A percentile compares a stretch with the other conserved stretches of the same genome.
Evolutionary conservation across 371 early-diverging fungal species (phyloP).

Genomic region (Circinella minor): DNA sequence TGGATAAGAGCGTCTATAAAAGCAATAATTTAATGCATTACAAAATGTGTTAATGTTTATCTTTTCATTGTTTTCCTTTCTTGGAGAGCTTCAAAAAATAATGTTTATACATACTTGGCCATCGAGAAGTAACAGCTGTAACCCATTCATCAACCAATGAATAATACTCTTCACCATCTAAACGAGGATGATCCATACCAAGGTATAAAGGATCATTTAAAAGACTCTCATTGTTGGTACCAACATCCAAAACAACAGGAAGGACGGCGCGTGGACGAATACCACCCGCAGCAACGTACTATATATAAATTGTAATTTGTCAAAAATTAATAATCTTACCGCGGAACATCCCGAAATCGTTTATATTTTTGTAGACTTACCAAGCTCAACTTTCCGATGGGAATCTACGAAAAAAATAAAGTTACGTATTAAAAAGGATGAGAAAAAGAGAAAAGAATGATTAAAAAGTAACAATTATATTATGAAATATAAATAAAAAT

Average conservation of each 20-base stretch:
- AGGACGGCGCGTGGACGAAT: constrained; percentile 65
- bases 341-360: background rate
- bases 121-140: constrained; percentile 61
- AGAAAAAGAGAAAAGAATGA: background rate
- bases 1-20: constrained; percentile 52
- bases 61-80: background rate
- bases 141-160: constrained; percentile 73
- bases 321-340: constrained; percentile 6
- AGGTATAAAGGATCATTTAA: constrained; percentile 68
- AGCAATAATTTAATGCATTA: background rate
- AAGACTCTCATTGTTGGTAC: constrained; percentile 65
- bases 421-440: background rate
- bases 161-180: constrained; percentile 66
- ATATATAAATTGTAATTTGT: constrained; percentile 12
- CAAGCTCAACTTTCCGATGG: constrained; percentile 66
- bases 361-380: constrained; percentile 26
- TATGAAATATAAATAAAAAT: too few relatives aligned
- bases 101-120: constrained; percentile 55
- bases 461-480: background rate
- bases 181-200: constrained; percentile 66
- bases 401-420: constrained; percentile 25
- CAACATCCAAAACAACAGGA: constrained; percentile 71
- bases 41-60: background rate
- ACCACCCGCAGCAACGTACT: constrained; percentile 70
- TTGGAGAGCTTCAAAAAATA: background rate